Evolutionary conservation across 768 basidiomycete species (phyloP).

Genomic region (Rubroboletus pulcherrimus): DNA sequence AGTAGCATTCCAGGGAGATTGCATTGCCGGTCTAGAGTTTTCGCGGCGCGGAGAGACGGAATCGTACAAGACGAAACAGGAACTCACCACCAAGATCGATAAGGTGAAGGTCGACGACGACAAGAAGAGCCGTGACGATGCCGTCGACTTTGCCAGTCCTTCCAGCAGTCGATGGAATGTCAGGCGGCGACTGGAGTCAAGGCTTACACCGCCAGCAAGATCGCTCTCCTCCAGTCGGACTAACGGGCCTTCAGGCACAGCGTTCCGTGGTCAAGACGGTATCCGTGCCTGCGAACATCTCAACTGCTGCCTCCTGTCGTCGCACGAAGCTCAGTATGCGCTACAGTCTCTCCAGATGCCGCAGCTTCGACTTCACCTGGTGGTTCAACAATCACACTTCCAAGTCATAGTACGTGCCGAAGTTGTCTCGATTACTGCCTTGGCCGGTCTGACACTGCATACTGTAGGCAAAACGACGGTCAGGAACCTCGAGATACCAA

Average conservation of each 20-base stretch:
- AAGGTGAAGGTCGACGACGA: not conserved
- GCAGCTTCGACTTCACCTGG: not conserved
- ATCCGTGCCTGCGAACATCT: not conserved
- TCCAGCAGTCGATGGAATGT: too few species aligned
- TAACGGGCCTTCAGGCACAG: not conserved
- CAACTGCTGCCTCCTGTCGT: not conserved
- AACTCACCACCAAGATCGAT: conserved; percentile 8
- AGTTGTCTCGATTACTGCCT: not conserved
- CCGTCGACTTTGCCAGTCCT: not conserved
- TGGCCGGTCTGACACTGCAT: not conserved
- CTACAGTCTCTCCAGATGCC: not conserved
- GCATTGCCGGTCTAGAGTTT: not conserved
- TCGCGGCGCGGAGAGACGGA: conserved; percentile 2
- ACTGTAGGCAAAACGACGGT: not conserved
- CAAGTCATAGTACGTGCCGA: conserved; percentile 1
- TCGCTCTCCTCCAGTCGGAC: conserved; percentile 7
- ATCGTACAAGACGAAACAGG: conserved; percentile 1
- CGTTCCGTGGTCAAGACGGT: conserved; percentile 4
- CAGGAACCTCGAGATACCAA: not conserved
- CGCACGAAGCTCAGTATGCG: not conserved
- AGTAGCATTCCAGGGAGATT: conserved; percentile 8
- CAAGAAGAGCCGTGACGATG: conserved; percentile 1
- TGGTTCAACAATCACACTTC: not conserved
- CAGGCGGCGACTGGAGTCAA: too few species aligned
- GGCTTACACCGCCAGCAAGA: conserved; percentile 11